Base-by-base conservation (phyloP, 768 basidiomycete species). In the Mycena maculata region DNA sequence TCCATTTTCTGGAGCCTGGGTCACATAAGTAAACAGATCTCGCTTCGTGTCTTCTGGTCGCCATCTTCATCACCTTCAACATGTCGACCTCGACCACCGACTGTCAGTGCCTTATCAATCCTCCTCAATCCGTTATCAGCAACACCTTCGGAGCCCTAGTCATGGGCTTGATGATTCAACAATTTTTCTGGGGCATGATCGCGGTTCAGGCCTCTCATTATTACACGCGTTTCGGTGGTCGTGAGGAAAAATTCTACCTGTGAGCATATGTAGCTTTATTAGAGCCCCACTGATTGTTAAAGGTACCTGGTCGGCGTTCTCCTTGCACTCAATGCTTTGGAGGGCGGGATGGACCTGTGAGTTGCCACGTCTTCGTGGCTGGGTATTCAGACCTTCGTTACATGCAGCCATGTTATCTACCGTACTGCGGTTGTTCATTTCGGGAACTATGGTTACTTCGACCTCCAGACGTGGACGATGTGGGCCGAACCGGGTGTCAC, bases 381-480 rank as follows among this genome's bases (percentile, higher is more conserved):
- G 3, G 22, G 7, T 23, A 10, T 45, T 22, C 8, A 45, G 8
- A 10, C 11, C 10, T 20, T 2, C 31, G 16, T 23, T 18, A 18
- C 38, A n/a, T 54, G 4, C 42, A 64, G 63, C 11, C 44, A 64
- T 13, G 47, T 57, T 5, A 0, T 49, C 1, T 64, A 50, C 39
- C 54, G 64, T 18, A 42, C 42, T 45, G 16, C 45, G 10, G 52
- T 66, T 1, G 4, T 12, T n/a, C 53, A 66, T 30, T 62, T 36
- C 30, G 64, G 48, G 2, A 44, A 66, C 23, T 56, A 30, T 30
- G 9, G 18, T 12, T 22, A 23, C 36, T 62, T 66, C 49, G 62
- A 69, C 28, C 42, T 55, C 25, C 54, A 65, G 22, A 56, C 42
- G 12, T 69, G 68, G 68, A 62, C 68, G 3, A 65, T 69, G 53